These are phyloP conservation scores for Scheffersomyces titani DNA, from an alignment of 1,139 yeast species.

Conservation along the genomic window DNA sequence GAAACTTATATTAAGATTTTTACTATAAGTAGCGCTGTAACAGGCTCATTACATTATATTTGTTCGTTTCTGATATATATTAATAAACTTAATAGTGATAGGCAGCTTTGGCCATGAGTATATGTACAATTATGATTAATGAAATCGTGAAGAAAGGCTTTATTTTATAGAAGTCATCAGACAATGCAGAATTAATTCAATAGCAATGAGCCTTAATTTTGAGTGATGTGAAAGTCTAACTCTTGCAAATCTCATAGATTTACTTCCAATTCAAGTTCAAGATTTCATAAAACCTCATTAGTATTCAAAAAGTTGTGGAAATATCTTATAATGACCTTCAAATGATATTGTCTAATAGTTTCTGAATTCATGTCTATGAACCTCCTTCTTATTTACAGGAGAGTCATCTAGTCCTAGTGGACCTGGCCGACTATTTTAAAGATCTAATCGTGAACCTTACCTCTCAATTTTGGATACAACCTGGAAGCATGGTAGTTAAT, in stretches of 20 bases:
- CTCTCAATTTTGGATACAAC: slow-evolving; percentile 75
- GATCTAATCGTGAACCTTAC: slow-evolving; percentile 65
- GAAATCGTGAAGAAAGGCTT: neutral
- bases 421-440: neutral
- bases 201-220: no score
- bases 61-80: neutral
- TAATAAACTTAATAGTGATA: neutral
- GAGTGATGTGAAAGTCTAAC: no score
- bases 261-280: neutral
- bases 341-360: no score
- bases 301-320: neutral
- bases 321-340: neutral
- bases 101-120: neutral
- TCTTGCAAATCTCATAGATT: neutral
- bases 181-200: neutral
- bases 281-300: neutral
- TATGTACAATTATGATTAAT: neutral
- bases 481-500: slow-evolving; percentile 85
- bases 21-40: no score
- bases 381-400: neutral
- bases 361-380: neutral
- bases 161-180: neutral
- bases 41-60: no score
- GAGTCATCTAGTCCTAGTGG: neutral
- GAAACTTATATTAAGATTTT: neutral